phyloP scores from a whole-genome alignment of 208 protist genomes.

The Leishmania gerbilli region DNA sequence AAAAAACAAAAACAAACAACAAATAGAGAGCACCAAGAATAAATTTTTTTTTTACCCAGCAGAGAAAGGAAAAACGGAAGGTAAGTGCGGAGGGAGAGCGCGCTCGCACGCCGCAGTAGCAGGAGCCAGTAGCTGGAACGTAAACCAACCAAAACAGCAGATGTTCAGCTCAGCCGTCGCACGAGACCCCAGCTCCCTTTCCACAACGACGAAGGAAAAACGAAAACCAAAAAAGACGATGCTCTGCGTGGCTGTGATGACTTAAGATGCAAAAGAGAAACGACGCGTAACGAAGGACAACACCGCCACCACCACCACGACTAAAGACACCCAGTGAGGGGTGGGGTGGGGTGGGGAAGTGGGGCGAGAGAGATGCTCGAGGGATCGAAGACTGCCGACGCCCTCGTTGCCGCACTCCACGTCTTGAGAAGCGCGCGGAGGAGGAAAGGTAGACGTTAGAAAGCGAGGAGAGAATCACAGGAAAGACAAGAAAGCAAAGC shows the following conservation, averaged over 20 bases:
- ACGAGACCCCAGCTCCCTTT: neutral
- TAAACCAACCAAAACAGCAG: no score
- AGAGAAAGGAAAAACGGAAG: conserved; percentile 16
- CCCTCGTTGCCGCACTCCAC: neutral
- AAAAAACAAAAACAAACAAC: neutral
- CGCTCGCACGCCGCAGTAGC: neutral
- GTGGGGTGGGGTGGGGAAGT: no score
- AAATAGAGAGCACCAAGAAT: no score
- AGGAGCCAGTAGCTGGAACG: neutral
- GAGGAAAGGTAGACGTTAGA: neutral
- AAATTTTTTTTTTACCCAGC: no score
- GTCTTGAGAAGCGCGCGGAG: neutral
- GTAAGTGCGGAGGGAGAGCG: neutral
- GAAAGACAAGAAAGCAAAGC: no score
- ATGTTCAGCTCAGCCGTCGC: neutral
- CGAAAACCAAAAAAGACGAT: neutral
- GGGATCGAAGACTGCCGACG: neutral
- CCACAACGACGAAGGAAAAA: neutral
- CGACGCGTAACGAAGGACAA: no score
- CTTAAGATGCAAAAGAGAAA: no score
- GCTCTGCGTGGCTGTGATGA: no score
- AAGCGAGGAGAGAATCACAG: no score
- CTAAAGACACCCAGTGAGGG: neutral
- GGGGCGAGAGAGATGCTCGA: neutral
- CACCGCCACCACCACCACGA: no score